Base-by-base conservation (phyloP, 768 basidiomycete genomes). In the Hebeloma cylindrosporum region DNA sequence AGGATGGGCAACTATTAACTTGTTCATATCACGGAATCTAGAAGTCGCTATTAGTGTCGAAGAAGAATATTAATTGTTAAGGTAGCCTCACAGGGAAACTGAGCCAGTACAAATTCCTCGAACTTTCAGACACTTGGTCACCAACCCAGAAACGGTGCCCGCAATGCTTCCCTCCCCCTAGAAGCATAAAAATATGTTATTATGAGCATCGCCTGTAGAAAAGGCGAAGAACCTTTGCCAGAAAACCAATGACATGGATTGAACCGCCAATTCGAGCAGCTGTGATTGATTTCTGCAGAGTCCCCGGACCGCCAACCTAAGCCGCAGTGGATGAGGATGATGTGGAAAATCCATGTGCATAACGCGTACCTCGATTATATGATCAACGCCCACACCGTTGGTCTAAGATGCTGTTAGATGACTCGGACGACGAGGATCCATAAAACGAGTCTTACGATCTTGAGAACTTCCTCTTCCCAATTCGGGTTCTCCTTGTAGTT, bases 401-500 rank as follows among this genome's bases (percentile, higher is more conserved):
- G 72, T 73, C 65, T 77, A 42, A 32, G 17, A 39, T 21, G 17
- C 22, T 23, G 1, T 7, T 10, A 16, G 30, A 13, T 37, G n/a
- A 16, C 3, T 8, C 13, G 10, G 17, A 18, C 26, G 13, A 25
- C 11, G 11, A 34, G 29, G 29, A 48, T n/a, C 7, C 16, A 17
- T 6, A 58, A n/a, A n/a, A n/a, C n/a, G n/a, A n/a, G n/a, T n/a
- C 72, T 20, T 47, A 75, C 77, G 14, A 82, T 61, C 29, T 61
- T 68, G 42, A 61, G 17, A 5, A 67, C 78, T 47, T 80, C 73
- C 33, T 75, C 60, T 28, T 82, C 77, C 83, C 83, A 86, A 23
- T 81, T 58, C 0, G 77, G 75, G 2, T 65, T 70, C 47, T 61
- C 75, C 48, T 71, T 78, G 60, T 85, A 86, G 62, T 85, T 83